phyloP scores from a whole-genome alignment of 2,329 filamentous ascomycete species.

The Stachybotrys elegans region DNA sequence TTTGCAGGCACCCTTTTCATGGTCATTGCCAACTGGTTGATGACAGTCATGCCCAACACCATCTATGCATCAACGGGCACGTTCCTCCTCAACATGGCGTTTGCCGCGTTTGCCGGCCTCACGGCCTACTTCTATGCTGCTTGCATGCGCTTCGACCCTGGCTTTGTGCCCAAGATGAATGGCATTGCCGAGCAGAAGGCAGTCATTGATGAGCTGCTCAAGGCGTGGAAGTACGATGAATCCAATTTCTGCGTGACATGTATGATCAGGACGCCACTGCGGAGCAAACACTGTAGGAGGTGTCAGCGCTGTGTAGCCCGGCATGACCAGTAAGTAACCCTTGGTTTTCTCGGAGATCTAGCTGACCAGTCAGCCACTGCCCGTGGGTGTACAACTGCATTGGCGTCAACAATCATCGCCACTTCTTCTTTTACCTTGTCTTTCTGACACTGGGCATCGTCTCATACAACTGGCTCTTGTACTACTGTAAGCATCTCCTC shows the following conservation, averaged over 20 bases:
- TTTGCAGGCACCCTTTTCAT: slow-evolving; percentile 85
- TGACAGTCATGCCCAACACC: slow-evolving; percentile 58
- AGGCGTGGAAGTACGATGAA: slow-evolving; percentile 86
- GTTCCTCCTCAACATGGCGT: slow-evolving; percentile 73
- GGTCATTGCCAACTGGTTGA: slow-evolving; percentile 71
- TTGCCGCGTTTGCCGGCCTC: slow-evolving; percentile 57
- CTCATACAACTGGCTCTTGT: slow-evolving; percentile 64
- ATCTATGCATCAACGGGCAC: slow-evolving; percentile 12
- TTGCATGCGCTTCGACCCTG: slow-evolving; percentile 84
- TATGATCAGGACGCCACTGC: slow-evolving; percentile 87
- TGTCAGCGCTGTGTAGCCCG: slow-evolving; percentile 92
- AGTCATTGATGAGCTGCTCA: slow-evolving; percentile 81
- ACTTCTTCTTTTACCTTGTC: slow-evolving; percentile 89
- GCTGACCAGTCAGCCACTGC: slow-evolving; percentile 64
- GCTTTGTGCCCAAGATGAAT: slow-evolving; percentile 85
- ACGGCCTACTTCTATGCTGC: slow-evolving; percentile 83
- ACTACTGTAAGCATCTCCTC: slow-evolving; percentile 58
- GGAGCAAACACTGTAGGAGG: slow-evolving; percentile 92
- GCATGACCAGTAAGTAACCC: slow-evolving; percentile 76
- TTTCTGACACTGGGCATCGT: slow-evolving; percentile 71
- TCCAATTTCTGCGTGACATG: slow-evolving; percentile 89
- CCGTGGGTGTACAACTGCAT: slow-evolving; percentile 98
- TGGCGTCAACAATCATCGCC: slow-evolving; percentile 90
- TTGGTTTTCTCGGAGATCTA: neutral
- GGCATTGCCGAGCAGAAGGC: slow-evolving; percentile 87